A percentile compares a stretch with the other conserved stretches of the same genome.
Evolutionary conservation across 2,329 filamentous ascomycete species (phyloP).

Genomic region (Colletotrichum magnum): DNA sequence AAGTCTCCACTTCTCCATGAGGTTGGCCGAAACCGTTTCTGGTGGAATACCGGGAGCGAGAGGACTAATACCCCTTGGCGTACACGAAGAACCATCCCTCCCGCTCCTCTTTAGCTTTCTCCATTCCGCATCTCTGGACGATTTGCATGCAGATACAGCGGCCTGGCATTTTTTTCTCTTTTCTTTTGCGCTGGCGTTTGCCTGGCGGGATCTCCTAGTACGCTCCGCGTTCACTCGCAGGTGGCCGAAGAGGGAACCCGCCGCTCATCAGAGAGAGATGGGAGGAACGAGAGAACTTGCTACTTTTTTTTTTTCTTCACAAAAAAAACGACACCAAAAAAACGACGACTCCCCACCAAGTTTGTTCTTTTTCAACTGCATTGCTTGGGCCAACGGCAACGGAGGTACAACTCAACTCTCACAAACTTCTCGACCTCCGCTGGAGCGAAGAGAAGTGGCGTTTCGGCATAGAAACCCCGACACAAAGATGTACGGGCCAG

Average conservation of each 20-base stretch:
- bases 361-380: constrained; percentile 25
- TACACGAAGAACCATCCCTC: constrained; percentile 47
- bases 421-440: constrained; percentile 23
- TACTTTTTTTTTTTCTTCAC: constrained; percentile 6
- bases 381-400: constrained; percentile 32
- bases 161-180: constrained; percentile 15
- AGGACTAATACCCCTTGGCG: constrained; percentile 50
- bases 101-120: constrained; percentile 45
- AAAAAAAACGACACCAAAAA: constrained; percentile 27
- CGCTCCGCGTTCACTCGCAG: constrained; percentile 37
- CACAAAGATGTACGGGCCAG: constrained; percentile 26
- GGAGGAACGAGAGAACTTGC: constrained; percentile 32
- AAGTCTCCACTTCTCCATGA: constrained; percentile 64
- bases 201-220: constrained; percentile 13
- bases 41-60: constrained; percentile 58
- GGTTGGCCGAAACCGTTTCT: constrained; percentile 64
- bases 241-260: constrained; percentile 21
- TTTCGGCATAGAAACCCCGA: constrained; percentile 38
- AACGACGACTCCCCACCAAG: constrained; percentile 30
- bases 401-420: constrained; percentile 30
- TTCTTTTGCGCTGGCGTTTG: constrained; percentile 42
- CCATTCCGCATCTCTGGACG: constrained; percentile 24
- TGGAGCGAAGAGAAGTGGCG: constrained; percentile 27
- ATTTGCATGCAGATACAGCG: constrained; percentile 29
- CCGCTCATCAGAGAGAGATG: constrained; percentile 33